phyloP scores from a whole-genome alignment of 1,284 basidiomycete species.

The Rhizopogon hawkerae region DNA sequence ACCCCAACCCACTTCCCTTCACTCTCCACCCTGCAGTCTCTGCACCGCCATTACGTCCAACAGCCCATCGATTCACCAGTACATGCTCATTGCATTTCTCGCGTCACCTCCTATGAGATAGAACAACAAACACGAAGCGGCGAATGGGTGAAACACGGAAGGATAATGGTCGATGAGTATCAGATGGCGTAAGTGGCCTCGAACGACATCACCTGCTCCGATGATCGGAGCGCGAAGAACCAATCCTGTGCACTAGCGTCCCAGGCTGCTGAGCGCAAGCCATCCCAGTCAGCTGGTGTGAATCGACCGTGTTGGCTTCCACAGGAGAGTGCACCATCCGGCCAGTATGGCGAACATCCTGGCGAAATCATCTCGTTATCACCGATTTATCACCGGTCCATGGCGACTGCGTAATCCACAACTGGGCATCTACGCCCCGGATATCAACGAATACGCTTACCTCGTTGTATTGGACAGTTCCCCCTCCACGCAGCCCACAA shows the following conservation, averaged over 20 bases:
- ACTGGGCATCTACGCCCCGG: not conserved
- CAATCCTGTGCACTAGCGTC: slow-evolving; percentile 16
- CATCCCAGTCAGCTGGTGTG: not conserved
- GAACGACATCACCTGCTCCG: not conserved
- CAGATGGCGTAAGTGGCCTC: slow-evolving; percentile 10
- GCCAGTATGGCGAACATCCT: not conserved
- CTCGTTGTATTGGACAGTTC: slow-evolving; percentile 8
- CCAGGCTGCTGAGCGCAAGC: slow-evolving; percentile 6
- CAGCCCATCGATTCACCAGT: slow-evolving; percentile 10
- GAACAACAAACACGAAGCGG: slow-evolving; percentile 10
- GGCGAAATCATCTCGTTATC: not conserved
- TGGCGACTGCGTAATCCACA: not conserved
- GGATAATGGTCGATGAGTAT: slow-evolving; percentile 11
- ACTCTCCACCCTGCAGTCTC: too few species aligned
- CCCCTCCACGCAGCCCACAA: slow-evolving; percentile 18
- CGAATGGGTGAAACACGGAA: slow-evolving; percentile 11
- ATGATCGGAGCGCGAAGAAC: slow-evolving; percentile 7
- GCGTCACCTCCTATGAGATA: slow-evolving; percentile 11
- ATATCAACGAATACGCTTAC: slow-evolving; percentile 6
- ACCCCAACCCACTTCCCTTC: not conserved
- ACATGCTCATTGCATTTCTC: slow-evolving; percentile 9
- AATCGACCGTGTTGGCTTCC: not conserved
- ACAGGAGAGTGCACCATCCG: not conserved
- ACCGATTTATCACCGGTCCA: not conserved
- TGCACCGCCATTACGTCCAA: slow-evolving; percentile 17